Base-by-base conservation (phyloP, 2,329 filamentous ascomycete genomes). In the Eutypa lata region DNA sequence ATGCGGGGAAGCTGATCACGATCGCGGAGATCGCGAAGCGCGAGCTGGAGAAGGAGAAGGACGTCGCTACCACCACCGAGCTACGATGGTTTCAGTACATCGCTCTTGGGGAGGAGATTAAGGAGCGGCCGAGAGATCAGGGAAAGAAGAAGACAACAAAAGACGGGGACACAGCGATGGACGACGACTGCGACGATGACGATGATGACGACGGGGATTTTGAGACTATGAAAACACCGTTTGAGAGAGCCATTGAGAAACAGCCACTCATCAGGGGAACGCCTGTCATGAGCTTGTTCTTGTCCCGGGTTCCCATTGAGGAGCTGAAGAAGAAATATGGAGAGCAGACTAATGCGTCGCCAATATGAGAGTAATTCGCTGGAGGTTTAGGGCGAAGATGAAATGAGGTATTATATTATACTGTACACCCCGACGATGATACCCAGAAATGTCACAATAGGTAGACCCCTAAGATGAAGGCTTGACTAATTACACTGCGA, bases 21-120 rank as follows among this genome's bases (percentile, higher is more conserved):
- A 79, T 90, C 45, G 77, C 78, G 44, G 88, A 91, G 68, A 84
- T 88, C 37, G 78, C 77, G 52, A 87, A 87, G 67, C 72, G 79
- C 38, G 72, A 83, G 46, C 69, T 88, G 49, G 71, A 63, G 31
- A 38, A 38, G 13, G 35, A 14, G 35, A 38, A 38, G 35, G 35
- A 14, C n/a, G n/a, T n/a, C n/a, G n/a, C n/a, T n/a, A 14, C 35
- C 13, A 47, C 7, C 8, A 14, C n/a, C 5, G 33, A 50, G 44
- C 18, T 35, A 33, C 0, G 37, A 10, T 81, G 75, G 73, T 77
- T 45, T 19, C 80, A 80, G 64, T 82, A 80, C 66, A 83, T 82
- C 54, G 68, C 78, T 50, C 65, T 82, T 16, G 80, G 77, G 58
- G 73, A 78, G 53, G 66, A 75, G 16, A 54, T 63, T 22, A 66